Base-by-base conservation (phyloP, 1,284 basidiomycete species). In the Flammula alnicola region DNA sequence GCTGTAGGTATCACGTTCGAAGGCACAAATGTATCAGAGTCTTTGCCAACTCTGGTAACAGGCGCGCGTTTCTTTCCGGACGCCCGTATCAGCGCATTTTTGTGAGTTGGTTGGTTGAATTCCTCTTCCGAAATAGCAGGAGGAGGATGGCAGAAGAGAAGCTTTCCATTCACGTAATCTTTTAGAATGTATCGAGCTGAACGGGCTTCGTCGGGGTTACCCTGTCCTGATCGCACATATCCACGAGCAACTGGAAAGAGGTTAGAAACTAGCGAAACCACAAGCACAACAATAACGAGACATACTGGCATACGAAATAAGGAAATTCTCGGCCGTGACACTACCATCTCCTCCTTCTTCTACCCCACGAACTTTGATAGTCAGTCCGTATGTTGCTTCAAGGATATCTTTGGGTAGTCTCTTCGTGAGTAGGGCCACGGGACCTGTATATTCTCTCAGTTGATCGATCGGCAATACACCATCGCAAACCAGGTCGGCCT, bases 401-500 rank as follows among this genome's bases (percentile, higher is more conserved):
- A 99, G 68, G n/a, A 98, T 88, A 39, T 84, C 81, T 62, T 83
- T 84, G 12, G 95, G 92, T 55, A 99, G 82, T 31, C 95, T 76
- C 63, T 86, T 82, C 33, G 85, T 88, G 2, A 99, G 79, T 38
- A 99, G 74, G 25, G 90, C 78, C 11, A 86, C 79, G 0, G 97
- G 97, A 0, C 88, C 97, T 2, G 89, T 95, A 66, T 96, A 84
- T 69, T 99, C 97, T 58, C 93, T 81, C 81, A 99, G 86, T 68
- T 99, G 97, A 69, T 99, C 97, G 63, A 99, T 99, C 0, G 96
- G 97, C 45, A 99, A 72, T 2, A 99, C 95, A 55, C 97, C 97
- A 65, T 99, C 95, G 59, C 95, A 97, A 19, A 99, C 91, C 47
- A 99, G 77, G 55, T 96, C 95, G 4, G 96, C 97, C 63, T 93